Evolutionary conservation across 257 asterid species (phyloP).

Genomic region (Fraxinus anomala): DNA sequence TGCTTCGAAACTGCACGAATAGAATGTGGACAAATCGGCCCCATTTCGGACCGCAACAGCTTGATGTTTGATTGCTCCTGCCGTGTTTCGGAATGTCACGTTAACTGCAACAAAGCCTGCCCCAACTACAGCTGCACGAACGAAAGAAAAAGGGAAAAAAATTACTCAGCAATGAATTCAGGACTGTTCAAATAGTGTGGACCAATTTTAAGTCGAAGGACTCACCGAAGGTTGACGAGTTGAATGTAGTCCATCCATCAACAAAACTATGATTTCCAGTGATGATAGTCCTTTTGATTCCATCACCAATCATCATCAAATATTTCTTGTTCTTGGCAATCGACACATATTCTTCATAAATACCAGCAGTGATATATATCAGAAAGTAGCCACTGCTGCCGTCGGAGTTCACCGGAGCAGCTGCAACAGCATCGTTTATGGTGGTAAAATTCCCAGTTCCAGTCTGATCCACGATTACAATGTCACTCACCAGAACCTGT

Average conservation of each 20-base stretch:
- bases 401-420: constrained; percentile 57
- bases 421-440: constrained; percentile 59
- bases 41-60: too few relatives aligned
- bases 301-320: constrained; percentile 81
- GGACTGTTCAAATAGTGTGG: too few relatives aligned
- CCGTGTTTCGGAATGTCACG: too few relatives aligned
- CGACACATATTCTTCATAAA: constrained; percentile 68
- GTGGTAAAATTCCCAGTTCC: constrained; percentile 58
- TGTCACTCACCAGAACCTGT: constrained; percentile 44
- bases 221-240: constrained; percentile 64
- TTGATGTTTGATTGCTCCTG: too few relatives aligned
- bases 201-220: not conserved
- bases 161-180: too few relatives aligned
- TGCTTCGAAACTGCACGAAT: too few relatives aligned
- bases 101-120: too few relatives aligned
- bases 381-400: constrained; percentile 52
- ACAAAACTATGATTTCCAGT: constrained; percentile 69
- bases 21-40: too few relatives aligned
- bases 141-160: too few relatives aligned
- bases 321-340: constrained; percentile 57
- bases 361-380: constrained; percentile 56
- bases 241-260: constrained; percentile 87
- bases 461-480: constrained; percentile 58
- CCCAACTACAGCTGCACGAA: constrained; percentile 1
- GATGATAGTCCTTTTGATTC: constrained; percentile 62